These are phyloP conservation scores for Colletotrichum somersetense DNA, from an alignment of 2,329 filamentous ascomycete genomes.

Conservation along the genomic window DNA sequence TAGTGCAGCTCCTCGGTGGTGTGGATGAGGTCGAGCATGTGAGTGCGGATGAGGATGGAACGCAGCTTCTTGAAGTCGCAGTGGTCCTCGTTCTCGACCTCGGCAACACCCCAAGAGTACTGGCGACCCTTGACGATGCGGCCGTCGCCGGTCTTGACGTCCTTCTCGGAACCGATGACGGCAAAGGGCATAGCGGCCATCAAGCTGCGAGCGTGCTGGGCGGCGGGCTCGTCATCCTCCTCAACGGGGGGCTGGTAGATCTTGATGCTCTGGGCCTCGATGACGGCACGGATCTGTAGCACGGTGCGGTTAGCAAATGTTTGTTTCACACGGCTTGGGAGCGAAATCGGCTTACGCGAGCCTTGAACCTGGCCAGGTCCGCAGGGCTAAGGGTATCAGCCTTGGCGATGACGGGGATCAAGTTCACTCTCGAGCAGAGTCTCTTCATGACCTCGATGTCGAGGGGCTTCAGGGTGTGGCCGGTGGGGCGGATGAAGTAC, in stretches of 20 bases:
- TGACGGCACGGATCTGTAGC: constrained; percentile 86
- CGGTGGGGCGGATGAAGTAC: constrained; percentile 99
- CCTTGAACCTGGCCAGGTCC: constrained; percentile 94
- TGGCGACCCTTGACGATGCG: constrained; percentile 99
- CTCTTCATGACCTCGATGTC: constrained; percentile 99
- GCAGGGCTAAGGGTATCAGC: constrained; percentile 95
- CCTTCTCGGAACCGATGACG: constrained; percentile 99
- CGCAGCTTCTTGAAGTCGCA: constrained; percentile 99
- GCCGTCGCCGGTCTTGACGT: constrained; percentile 95
- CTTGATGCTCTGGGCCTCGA: constrained; percentile 99
- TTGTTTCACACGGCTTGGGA: constrained; percentile 28
- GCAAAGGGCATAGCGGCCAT: constrained; percentile 99
- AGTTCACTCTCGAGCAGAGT: constrained; percentile 95
- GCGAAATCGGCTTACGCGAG: constrained; percentile 75
- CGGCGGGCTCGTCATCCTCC: constrained; percentile 97
- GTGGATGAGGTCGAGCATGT: constrained; percentile 99
- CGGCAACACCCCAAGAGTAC: constrained; percentile 99
- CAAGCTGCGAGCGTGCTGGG: constrained; percentile 92
- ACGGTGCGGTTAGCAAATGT: constrained; percentile 13
- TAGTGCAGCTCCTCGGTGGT: constrained; percentile 99
- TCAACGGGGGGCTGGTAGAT: constrained; percentile 98
- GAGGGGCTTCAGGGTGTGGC: constrained; percentile 97
- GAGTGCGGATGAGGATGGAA: constrained; percentile 97
- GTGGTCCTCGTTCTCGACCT: constrained; percentile 99
- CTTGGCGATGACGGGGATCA: constrained; percentile 99